Evolutionary conservation across 2,329 filamentous ascomycete species (phyloP), one percentile per base, ranked within the genome.

Genomic region (Fusarium subglutinans): DNA sequence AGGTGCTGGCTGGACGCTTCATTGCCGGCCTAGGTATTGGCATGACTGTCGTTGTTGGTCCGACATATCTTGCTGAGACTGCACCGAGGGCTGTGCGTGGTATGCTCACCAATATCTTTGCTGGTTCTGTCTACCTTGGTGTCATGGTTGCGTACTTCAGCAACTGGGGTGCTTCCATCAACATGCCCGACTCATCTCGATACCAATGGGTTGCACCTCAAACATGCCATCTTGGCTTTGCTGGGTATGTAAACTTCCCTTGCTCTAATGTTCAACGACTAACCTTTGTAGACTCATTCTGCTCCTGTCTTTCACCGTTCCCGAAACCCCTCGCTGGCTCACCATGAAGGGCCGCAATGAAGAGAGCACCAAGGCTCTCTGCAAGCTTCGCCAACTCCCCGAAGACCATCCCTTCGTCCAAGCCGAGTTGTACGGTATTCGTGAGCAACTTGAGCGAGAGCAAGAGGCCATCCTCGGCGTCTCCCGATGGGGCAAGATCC

Each of bases 81-180:
- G 86, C 90, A 0, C 90, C 91, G 0, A 86, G 89, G 6, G 87
- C 88, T 11, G 86, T 92, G 68, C 87, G 91, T 61, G 91, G 92
- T 73, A 87, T 93, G 43, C 93, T 90, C 71, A 92, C 91, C 6
- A 90, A 78, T 24, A 67, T 77, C 47, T 80, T 80, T 65, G 78
- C 78, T 24, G 78, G 78, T 3, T 76, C 76, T 6, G 73, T 77
- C 17, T 77, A 75, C 24, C 63, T 76, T 8, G 75, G 74, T 47
- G 71, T 76, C 1, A 63, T 76, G 60, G 40, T 77, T 14, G 90
- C 90, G 5, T 94, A 93, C 80, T 93, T 93, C 73, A 88, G 90
- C 68, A 91, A 89, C 75, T 90, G 88, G 77, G 88, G 88, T 20
- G 82, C 82, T 41, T 77, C 84, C 38, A 69, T 87, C 33, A 82